Evolutionary conservation across 495 filamentous ascomycete species (phyloP), one percentile per base, ranked within the genome.

Genomic region (Collariella sp.): DNA sequence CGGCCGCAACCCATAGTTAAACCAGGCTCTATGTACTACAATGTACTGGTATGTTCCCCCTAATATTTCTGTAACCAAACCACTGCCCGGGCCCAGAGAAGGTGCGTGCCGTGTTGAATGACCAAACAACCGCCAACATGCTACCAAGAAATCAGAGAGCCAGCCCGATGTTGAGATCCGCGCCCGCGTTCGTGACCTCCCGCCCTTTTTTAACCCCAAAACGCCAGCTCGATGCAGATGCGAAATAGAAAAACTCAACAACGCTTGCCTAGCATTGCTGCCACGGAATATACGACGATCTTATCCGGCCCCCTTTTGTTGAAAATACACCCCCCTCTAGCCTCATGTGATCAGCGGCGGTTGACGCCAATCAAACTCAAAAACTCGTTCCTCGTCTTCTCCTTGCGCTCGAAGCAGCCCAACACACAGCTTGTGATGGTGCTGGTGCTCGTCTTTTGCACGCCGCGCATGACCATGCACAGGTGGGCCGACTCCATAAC

Each of bases 391-490:
- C 93, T 77, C 5, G 90, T 96, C 76, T 91, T 96, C 33, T 88
- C 89, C 63, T 87, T 91, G 19, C 85, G 85, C 60, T 91, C 83
- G 77, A 97, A 94, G 66, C 89, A 87, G 20, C 93, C 94, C 23
- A 96, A 78, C 77, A 97, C 95, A 63, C 91, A 96, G 70, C 90
- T 96, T 31, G 93, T 97, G 24, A 89, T 91, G 11, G 94, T 97
- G 13, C 76, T 87, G 42, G 86, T 84, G 40, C 80, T 81, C 6
- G 88, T 87, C 76, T 99, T 96, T 67, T 95, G 80, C 23, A 96
- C 89, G 1, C 91, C 91, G 20, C 91, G 79, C 88, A 93, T 93
- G 2, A 95, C 91, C 91, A 96, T 97, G 76, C 93, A 97, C n/a
- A 97, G 76, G 73, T 98, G 93, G 60, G 84, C 88, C 29, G 88